These are phyloP conservation scores for Syzygium aromaticum DNA, from an alignment of 345 rosid genomes.

Conservation along the genomic window DNA sequence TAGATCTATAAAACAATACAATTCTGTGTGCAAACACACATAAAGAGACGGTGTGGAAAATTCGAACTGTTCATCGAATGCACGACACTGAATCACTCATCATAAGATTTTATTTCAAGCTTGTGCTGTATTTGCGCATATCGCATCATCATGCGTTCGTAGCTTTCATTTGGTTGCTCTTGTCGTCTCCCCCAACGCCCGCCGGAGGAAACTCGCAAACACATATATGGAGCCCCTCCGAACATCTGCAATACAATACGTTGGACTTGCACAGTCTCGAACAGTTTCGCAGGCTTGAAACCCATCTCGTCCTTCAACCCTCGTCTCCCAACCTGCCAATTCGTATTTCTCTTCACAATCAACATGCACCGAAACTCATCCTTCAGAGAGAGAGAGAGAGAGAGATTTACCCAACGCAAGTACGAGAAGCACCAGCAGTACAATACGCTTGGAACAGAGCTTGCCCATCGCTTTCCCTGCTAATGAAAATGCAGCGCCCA, in stretches of 20 bases:
- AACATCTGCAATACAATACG: not conserved
- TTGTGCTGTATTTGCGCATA: not conserved
- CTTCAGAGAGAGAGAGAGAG: not conserved
- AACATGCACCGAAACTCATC: not conserved
- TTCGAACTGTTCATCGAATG: not conserved
- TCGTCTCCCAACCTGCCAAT: not conserved
- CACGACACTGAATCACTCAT: not conserved
- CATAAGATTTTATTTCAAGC: not conserved
- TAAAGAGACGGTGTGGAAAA: not conserved
- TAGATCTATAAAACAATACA: not conserved
- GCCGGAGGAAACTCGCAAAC: not conserved
- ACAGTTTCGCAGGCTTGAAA: not conserved
- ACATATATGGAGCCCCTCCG: not conserved
- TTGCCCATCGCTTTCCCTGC: not conserved
- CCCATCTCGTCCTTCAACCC: not conserved
- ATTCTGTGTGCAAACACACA: not conserved
- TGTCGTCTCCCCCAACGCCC: not conserved
- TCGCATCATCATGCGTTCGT: not conserved
- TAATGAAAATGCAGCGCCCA: not conserved
- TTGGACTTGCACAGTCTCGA: not conserved
- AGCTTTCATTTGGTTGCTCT: not conserved
- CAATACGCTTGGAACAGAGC: not conserved
- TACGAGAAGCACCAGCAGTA: not conserved
- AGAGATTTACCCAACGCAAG: not conserved
- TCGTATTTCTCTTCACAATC: not conserved